A percentile compares a stretch with the other conserved stretches of the same genome.
phyloP scores from a whole-genome alignment of 2,329 filamentous ascomycete genomes.

The Sclerotinia minor region DNA sequence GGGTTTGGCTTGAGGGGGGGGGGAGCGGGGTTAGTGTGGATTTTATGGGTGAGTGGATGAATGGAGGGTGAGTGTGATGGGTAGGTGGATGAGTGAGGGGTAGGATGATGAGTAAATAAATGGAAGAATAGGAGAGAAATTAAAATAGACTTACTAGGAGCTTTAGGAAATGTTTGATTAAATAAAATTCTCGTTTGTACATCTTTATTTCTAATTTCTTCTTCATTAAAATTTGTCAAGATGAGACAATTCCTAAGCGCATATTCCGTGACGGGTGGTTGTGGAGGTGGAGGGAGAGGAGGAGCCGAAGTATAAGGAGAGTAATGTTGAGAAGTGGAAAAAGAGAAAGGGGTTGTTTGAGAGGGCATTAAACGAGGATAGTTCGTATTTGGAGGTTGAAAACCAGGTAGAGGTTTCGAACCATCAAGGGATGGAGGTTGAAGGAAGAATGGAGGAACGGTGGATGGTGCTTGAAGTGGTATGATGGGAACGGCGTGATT shows the following conservation, averaged over 20 bases:
- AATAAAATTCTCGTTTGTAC: conserved; percentile 58
- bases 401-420: conserved; percentile 40
- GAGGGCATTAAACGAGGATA: conserved; percentile 32
- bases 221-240: conserved; percentile 57
- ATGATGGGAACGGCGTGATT: conserved; percentile 22
- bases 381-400: conserved; percentile 40
- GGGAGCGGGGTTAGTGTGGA: not conserved
- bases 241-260: conserved; percentile 59
- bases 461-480: conserved; percentile 1
- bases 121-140: not conserved
- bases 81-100: too few species aligned
- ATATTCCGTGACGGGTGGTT: conserved; percentile 46
- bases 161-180: conserved; percentile 49
- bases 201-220: conserved; percentile 52
- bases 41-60: too few species aligned
- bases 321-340: conserved; percentile 26
- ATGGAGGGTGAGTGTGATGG: too few species aligned
- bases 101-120: not conserved
- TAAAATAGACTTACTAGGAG: conserved; percentile 47
- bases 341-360: conserved; percentile 32
- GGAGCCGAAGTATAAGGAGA: conserved; percentile 26
- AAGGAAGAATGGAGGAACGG: conserved; percentile 26
- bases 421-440: conserved; percentile 36
- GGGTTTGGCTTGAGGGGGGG: conserved; percentile 2
- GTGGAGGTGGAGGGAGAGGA: conserved; percentile 28